These are phyloP conservation scores for Taiozyma onychis DNA, from an alignment of 1,139 yeast species.

Conservation along the genomic window DNA sequence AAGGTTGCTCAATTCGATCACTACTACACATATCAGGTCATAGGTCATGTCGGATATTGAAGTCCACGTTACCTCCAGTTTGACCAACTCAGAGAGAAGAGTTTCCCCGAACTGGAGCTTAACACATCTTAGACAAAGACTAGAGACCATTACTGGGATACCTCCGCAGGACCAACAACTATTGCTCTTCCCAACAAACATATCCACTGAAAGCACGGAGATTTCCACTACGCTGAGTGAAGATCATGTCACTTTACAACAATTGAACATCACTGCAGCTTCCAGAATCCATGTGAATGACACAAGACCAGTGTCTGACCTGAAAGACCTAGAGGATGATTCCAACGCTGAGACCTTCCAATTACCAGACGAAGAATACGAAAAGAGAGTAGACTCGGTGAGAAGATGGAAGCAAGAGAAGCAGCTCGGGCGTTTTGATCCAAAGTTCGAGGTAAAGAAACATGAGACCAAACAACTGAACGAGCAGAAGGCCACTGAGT, in stretches of 20 bases:
- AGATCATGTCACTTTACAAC: constrained; percentile 12
- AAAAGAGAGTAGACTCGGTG: constrained; percentile 53
- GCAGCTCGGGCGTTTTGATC: constrained; percentile 68
- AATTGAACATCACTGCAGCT: constrained; percentile 18
- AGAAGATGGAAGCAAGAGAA: constrained; percentile 69
- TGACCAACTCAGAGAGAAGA: constrained; percentile 68
- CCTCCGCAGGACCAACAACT: constrained; percentile 55
- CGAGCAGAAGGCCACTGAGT: constrained; percentile 22
- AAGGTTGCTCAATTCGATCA: background rate
- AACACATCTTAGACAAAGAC: constrained; percentile 45
- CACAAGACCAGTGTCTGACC: constrained; percentile 44
- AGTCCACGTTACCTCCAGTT: constrained; percentile 55
- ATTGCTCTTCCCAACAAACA: constrained; percentile 39
- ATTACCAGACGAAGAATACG: constrained; percentile 65
- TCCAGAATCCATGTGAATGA: constrained; percentile 49
- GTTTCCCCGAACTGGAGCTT: constrained; percentile 62
- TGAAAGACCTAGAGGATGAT: constrained; percentile 33
- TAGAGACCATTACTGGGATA: constrained; percentile 78
- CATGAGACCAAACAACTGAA: constrained; percentile 26
- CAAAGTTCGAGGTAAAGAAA: constrained; percentile 34
- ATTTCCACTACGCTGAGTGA: constrained; percentile 21
- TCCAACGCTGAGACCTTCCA: constrained; percentile 38
- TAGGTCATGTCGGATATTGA: constrained; percentile 40
- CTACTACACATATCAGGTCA: background rate
- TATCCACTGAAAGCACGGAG: constrained; percentile 33